Conservation (phyloP, 169 alveolate genomes). For the Theileria annulata region DNA sequence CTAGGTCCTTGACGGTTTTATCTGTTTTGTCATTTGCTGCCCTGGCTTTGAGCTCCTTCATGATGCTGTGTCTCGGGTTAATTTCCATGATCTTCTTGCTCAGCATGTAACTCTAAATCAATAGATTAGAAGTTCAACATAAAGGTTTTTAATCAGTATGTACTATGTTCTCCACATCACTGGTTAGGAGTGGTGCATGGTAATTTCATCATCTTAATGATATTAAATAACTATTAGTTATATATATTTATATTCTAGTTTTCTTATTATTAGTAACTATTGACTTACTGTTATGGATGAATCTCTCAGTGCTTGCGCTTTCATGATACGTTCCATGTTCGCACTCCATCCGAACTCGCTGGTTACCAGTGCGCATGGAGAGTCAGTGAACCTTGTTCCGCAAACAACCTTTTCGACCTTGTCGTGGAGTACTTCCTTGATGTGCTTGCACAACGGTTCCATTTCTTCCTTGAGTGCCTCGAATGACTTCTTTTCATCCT, state of each 20-base stretch:
- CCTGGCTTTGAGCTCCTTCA: slow-evolving; percentile 94
- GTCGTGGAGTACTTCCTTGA: slow-evolving; percentile 97
- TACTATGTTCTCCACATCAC: slow-evolving; percentile 23
- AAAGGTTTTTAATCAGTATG: background rate
- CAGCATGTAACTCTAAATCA: slow-evolving; percentile 84
- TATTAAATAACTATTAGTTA: no score
- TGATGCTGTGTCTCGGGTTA: slow-evolving; percentile 97
- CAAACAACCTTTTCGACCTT: slow-evolving; percentile 98
- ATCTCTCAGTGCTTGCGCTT: slow-evolving; percentile 99
- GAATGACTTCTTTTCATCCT: slow-evolving; percentile 96
- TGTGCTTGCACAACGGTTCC: slow-evolving; percentile 96
- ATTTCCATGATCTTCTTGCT: slow-evolving; percentile 99
- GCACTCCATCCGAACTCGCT: slow-evolving; percentile 99
- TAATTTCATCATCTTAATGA: slow-evolving; percentile 57
- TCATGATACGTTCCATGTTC: slow-evolving; percentile 99
- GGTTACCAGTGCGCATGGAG: slow-evolving; percentile 98
- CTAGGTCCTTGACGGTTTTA: slow-evolving; percentile 98
- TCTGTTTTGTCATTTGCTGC: slow-evolving; percentile 95
- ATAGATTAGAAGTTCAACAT: background rate
- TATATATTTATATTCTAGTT: slow-evolving; percentile 9
- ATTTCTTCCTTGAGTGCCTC: slow-evolving; percentile 95
- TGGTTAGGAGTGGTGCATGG: slow-evolving; percentile 71
- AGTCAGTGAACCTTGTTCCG: slow-evolving; percentile 94
- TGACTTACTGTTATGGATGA: slow-evolving; percentile 89
- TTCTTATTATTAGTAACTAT: background rate